phyloP scores from a whole-genome alignment of 1,139 yeast genomes.

The Arxiozyma slooffiae region DNA sequence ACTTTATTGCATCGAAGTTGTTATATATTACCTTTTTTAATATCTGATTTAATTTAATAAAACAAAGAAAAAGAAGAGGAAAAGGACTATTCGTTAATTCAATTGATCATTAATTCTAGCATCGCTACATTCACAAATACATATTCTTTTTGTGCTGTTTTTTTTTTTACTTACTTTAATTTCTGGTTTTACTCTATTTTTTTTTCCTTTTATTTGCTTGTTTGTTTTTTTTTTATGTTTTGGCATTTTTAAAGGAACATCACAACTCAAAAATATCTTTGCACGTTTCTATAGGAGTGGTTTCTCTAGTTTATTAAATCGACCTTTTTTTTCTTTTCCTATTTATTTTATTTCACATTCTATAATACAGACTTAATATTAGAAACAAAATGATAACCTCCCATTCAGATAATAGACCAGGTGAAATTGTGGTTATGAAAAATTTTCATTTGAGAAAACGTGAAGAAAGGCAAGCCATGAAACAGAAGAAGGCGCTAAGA shows the following conservation, averaged over 20 bases:
- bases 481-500: not conserved
- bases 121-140: not conserved
- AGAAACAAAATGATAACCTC: not conserved
- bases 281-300: not conserved
- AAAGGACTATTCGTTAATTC: not conserved
- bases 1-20: not conserved
- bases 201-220: no score
- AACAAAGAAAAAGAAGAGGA: not conserved
- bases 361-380: not conserved
- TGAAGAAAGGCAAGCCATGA: not conserved
- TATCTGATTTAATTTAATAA: not conserved
- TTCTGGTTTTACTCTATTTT: not conserved
- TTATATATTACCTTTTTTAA: not conserved
- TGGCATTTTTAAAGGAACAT: not conserved
- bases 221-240: no score
- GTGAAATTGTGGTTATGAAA: not conserved
- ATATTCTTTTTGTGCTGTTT: not conserved
- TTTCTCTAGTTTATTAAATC: no score
- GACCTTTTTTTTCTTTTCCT: no score
- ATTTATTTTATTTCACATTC: no score
- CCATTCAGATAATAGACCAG: not conserved
- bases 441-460: not conserved
- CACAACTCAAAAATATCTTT: not conserved
- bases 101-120: not conserved
- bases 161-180: not conserved